Percentiles rank a stretch among this genome's conserved stretches.
phyloP scores from a whole-genome alignment of 192 early-diverging fungal genomes.

The Chytriomyces sp. region DNA sequence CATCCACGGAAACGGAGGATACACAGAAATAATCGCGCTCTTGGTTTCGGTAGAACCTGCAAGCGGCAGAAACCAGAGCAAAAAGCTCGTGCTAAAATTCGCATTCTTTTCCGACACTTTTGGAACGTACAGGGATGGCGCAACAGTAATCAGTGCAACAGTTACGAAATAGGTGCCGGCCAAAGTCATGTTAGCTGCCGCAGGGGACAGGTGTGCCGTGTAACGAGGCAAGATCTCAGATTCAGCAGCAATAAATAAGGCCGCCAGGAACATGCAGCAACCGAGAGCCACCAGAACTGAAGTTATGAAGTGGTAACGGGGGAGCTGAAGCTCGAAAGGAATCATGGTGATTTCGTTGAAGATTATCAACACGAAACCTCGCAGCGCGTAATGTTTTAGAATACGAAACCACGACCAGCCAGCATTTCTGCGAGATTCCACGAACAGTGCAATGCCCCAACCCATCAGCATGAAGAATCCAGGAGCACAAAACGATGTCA shows the following conservation, averaged over 20 bases:
- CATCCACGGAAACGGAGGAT: slow-evolving; percentile 42
- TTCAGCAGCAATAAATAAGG: too few relatives aligned
- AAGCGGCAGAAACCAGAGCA: slow-evolving; percentile 29
- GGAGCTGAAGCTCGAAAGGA: neutral
- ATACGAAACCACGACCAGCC: slow-evolving; percentile 29
- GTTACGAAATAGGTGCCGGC: slow-evolving; percentile 3
- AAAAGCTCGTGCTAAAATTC: slow-evolving; percentile 18
- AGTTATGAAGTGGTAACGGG: neutral
- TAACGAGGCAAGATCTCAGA: slow-evolving; percentile 4
- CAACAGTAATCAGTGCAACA: slow-evolving; percentile 16
- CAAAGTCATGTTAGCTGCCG: too few relatives aligned
- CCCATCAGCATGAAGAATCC: slow-evolving; percentile 46
- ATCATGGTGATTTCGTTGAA: slow-evolving; percentile 20
- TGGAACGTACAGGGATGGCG: slow-evolving; percentile 18
- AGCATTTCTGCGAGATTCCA: slow-evolving; percentile 15
- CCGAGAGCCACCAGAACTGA: slow-evolving; percentile 42
- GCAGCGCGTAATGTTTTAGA: slow-evolving; percentile 35
- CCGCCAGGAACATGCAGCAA: slow-evolving; percentile 38
- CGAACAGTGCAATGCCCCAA: slow-evolving; percentile 36
- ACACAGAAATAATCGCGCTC: slow-evolving; percentile 18
- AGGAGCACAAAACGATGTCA: slow-evolving; percentile 43
- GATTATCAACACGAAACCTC: slow-evolving; percentile 32
- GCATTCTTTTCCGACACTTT: slow-evolving; percentile 1
- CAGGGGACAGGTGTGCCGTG: too few relatives aligned
- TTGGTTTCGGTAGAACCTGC: too few relatives aligned